Evolutionary conservation across 2,329 filamentous ascomycete species (phyloP), one percentile per base, ranked within the genome.

Genomic region (Orbilia brochopaga): DNA sequence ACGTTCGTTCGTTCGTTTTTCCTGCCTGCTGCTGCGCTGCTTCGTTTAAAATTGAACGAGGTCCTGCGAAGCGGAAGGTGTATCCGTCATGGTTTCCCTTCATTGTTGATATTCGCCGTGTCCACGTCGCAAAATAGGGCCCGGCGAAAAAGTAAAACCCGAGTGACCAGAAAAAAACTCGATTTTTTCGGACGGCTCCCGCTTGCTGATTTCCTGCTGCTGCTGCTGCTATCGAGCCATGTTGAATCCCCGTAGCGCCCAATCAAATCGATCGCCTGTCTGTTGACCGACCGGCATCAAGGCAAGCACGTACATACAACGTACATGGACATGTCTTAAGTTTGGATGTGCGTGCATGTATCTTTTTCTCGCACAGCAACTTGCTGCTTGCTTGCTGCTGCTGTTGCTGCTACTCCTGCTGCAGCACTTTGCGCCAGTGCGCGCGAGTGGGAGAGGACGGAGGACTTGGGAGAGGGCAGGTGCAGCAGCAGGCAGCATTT

Each of bases 41-140:
- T n/a, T 44, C 56, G 61, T 62, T 69, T 53, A 70, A 52, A 59
- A 63, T 70, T 70, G 66, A 70, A 54, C 46, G 63, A 64, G 27
- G 59, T 59, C 13, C 48, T 53, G 30, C 32, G 44, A 53, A 54
- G 67, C 58, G 60, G 67, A 72, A 72, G 55, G 67, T 65, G 67
- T 32, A 61, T 65, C 67, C 67, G 67, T 46, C 50, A 69, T 63
- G 58, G 27, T 32, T 4, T 32, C 8, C 8, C 27, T 32, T 32
- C 27, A n/a, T 32, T 32, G 27, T 63, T 50, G 55, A 60, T 32
- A 46, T 63, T 44, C 52, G 48, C 42, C 35, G 52, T 48, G 44
- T 48, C 44, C 44, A 48, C 44, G 8, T 48, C 15, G 15, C n/a
- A 48, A 19, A 19, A 10, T 52, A 30, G 42, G 30, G 30, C 58